A percentile compares a stretch with the other conserved stretches of the same genome.
Evolutionary conservation across 768 basidiomycete genomes (phyloP).

Genomic region (Tylopilus intermedius): DNA sequence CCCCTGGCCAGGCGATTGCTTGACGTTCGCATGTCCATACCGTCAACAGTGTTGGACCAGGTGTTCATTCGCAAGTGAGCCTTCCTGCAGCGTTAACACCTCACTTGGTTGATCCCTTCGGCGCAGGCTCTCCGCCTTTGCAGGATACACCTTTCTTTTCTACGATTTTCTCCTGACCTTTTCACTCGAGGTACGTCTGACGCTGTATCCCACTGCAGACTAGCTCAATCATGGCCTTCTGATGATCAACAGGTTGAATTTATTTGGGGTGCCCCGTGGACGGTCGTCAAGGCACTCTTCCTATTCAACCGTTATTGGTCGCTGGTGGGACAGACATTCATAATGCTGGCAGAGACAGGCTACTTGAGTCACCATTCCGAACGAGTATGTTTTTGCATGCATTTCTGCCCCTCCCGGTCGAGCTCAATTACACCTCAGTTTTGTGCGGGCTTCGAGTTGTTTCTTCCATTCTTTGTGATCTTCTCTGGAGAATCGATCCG

Average conservation of each 20-base stretch:
- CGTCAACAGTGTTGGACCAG: slow-evolving; percentile 1
- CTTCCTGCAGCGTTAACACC: background rate
- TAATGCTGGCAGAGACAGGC: slow-evolving; percentile 23
- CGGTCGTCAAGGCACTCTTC: slow-evolving; percentile 11
- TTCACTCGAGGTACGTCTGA: slow-evolving; percentile 20
- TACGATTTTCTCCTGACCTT: slow-evolving; percentile 28
- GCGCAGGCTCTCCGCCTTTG: slow-evolving; percentile 8
- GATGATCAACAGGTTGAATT: slow-evolving; percentile 10
- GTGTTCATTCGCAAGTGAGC: slow-evolving; percentile 20
- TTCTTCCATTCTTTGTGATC: background rate
- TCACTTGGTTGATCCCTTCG: background rate
- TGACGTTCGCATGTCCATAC: slow-evolving; percentile 6
- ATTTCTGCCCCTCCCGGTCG: background rate
- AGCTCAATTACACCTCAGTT: slow-evolving; percentile 11
- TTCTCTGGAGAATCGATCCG: slow-evolving; percentile 21
- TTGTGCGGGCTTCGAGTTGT: slow-evolving; percentile 3
- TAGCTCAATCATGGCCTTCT: background rate
- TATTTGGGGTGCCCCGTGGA: slow-evolving; percentile 18
- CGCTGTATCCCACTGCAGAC: background rate
- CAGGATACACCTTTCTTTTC: slow-evolving; percentile 20
- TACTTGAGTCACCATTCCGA: slow-evolving; percentile 12
- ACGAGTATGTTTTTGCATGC: slow-evolving; percentile 2
- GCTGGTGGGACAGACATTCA: slow-evolving; percentile 17
- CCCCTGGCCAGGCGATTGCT: background rate
- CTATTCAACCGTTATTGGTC: slow-evolving; percentile 15